Base-by-base conservation (phyloP, 306 rosid genomes). In the Ochetophila trinervis region DNA sequence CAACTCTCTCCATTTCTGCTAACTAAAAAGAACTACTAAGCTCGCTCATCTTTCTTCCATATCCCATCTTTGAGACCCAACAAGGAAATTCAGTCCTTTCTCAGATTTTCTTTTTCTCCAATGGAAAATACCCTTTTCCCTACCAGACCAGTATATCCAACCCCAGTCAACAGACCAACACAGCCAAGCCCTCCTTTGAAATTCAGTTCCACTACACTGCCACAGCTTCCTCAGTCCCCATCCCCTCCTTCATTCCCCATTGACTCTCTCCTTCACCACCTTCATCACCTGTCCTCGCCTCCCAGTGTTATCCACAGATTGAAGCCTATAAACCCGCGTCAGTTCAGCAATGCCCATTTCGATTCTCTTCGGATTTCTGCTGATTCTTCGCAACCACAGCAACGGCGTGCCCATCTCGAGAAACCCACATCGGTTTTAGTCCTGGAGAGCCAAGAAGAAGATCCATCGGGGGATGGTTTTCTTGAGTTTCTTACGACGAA, bases 81-180 rank as follows among this genome's bases (percentile, higher is more conserved):
- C n/a, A n/a, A n/a, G n/a, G n/a, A 17, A 65, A 60, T 19, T 47
- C 23, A 50, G 17, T 36, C n/a, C n/a, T n/a, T n/a, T n/a, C n/a
- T n/a, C n/a, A n/a, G n/a, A n/a, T n/a, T n/a, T 66, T 5, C 63
- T 17, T 57, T n/a, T 58, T 37, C 36, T 59, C 70, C 57, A 61
- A 93, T 93, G 98, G 98, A 89, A 67, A 96, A 96, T 22, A 73
- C 89, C 3, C 67, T 86, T 64, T 86, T 93, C 70, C 91, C 95
- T 22, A 76, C 71, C 47, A 76, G 84, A 50, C 97, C 97, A 36
- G 60, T 73, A 2, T 68, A 70, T 10, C 89, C 96, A 12, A 45
- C 72, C 44, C 88, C 85, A n/a, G 35, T 90, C 57, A 84, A 67
- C 72, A 75, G 53, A 72, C 89, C 89, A 27, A 58, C 70, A 4